Evolutionary conservation across 495 filamentous ascomycete genomes (phyloP).

Genomic region (Trichoderma erinaceum): DNA sequence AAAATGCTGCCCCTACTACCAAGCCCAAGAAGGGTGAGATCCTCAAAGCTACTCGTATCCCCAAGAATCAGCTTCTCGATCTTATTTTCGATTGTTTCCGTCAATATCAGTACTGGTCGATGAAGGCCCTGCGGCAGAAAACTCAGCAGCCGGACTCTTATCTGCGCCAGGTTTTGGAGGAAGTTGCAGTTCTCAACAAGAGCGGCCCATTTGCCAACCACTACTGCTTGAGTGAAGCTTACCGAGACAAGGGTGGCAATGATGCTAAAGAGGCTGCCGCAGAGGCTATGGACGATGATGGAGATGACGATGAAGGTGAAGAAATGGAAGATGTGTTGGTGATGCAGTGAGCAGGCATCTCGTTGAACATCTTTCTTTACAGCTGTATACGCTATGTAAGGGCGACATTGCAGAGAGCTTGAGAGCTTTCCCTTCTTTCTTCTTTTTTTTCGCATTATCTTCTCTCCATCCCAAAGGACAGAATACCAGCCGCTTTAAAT

Average conservation of each 20-base stretch:
- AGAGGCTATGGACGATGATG: constrained; percentile 42
- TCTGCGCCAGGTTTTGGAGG: constrained; percentile 74
- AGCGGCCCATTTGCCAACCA: constrained; percentile 74
- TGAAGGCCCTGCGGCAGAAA: constrained; percentile 67
- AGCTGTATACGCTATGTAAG: too few species aligned
- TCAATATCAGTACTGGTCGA: constrained; percentile 79
- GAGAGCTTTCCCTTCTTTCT: too few species aligned
- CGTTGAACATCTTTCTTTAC: too few species aligned
- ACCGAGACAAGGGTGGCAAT: constrained; percentile 50
- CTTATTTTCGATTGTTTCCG: constrained; percentile 74
- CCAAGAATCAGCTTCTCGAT: constrained; percentile 79
- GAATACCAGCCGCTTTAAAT: not conserved
- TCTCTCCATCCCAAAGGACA: not conserved
- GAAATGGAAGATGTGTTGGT: constrained; percentile 67
- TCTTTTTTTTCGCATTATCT: too few species aligned
- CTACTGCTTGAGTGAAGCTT: constrained; percentile 75
- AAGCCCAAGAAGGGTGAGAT: constrained; percentile 46
- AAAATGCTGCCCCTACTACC: constrained; percentile 31
- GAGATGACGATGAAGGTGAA: constrained; percentile 58
- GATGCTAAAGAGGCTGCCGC: constrained; percentile 42
- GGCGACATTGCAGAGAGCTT: too few species aligned
- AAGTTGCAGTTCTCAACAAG: constrained; percentile 74
- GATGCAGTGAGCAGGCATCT: not conserved
- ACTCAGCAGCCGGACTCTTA: constrained; percentile 86
- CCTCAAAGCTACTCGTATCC: constrained; percentile 81